Evolutionary conservation across 2,329 filamentous ascomycete species (phyloP).

Genomic region (Pseudogymnoascus sp.): DNA sequence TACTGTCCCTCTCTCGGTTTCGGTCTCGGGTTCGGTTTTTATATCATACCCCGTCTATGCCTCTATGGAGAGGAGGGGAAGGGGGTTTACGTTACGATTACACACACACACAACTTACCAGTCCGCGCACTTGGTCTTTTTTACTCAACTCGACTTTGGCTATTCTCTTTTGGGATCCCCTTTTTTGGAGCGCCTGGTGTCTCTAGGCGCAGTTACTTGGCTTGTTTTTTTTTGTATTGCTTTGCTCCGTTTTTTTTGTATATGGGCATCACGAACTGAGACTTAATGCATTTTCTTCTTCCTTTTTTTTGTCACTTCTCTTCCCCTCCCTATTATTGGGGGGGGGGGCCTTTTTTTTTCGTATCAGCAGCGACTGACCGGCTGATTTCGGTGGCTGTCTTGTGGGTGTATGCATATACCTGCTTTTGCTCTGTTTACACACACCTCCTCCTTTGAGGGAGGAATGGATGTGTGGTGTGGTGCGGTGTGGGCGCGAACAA

Average conservation of each 20-base stretch:
- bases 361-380: too few species aligned
- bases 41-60: too few species aligned
- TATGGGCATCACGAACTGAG: neutral
- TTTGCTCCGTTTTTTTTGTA: neutral
- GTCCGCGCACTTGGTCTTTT: neutral
- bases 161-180: neutral
- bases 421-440: neutral
- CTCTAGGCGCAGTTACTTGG: neutral
- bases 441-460: neutral
- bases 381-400: too few species aligned
- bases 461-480: neutral
- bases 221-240: neutral
- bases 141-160: neutral
- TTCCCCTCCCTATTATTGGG: neutral
- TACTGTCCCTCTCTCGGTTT: too few species aligned
- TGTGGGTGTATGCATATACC: too few species aligned
- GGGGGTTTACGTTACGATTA: neutral
- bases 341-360: too few species aligned
- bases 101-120: neutral
- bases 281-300: neutral
- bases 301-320: neutral
- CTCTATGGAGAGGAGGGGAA: neutral
- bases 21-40: too few species aligned
- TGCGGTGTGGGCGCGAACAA: neutral
- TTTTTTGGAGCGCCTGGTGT: neutral